Conservation (phyloP, 2,329 filamentous ascomycete genomes). For the Paecilomyces niveus region DNA sequence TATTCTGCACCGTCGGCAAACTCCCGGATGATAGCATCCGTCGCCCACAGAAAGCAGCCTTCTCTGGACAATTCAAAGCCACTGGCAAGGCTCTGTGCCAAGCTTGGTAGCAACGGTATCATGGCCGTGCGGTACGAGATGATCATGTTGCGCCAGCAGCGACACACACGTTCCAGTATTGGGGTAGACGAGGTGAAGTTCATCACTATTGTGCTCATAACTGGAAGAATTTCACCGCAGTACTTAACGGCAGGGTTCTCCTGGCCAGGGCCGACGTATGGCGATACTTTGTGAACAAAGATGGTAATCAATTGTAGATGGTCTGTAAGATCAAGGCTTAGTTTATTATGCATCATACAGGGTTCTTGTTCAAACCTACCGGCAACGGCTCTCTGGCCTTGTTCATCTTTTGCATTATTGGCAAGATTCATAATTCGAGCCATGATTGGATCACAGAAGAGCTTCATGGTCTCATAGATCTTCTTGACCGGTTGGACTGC, state of each 20-base stretch:
- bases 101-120: conserved; percentile 70
- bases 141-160: conserved; percentile 95
- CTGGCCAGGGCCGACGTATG: conserved; percentile 62
- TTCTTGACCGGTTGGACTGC: conserved; percentile 75
- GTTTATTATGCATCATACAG: not conserved
- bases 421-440: conserved; percentile 79
- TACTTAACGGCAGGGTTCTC: conserved; percentile 92
- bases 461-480: conserved; percentile 76
- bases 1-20: conserved; percentile 87
- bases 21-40: conserved; percentile 86
- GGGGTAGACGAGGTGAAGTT: conserved; percentile 80
- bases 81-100: conserved; percentile 80
- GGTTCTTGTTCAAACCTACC: conserved; percentile 40
- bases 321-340: conserved; percentile 46
- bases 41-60: conserved; percentile 98
- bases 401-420: conserved; percentile 73
- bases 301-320: conserved; percentile 87
- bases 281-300: conserved; percentile 72
- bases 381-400: conserved; percentile 77
- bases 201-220: conserved; percentile 77
- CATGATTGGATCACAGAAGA: conserved; percentile 89
- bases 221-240: conserved; percentile 87
- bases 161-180: conserved; percentile 86
- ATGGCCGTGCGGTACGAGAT: conserved; percentile 90
- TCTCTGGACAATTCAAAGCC: conserved; percentile 83